These are phyloP conservation scores for Yamadazyma diospyri DNA, from an alignment of 1,139 yeast species.

Conservation along the genomic window DNA sequence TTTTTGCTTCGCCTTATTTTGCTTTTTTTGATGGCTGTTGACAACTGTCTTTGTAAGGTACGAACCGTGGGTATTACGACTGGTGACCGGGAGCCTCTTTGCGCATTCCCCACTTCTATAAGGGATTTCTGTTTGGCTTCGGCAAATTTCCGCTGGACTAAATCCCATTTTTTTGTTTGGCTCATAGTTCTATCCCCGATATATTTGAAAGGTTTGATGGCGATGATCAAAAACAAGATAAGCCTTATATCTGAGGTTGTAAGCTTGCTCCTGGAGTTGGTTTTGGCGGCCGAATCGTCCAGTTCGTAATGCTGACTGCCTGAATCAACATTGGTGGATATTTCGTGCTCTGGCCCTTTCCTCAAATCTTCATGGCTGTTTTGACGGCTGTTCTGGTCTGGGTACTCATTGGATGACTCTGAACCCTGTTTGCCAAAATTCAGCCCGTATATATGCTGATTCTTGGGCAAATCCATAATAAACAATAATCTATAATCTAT, in stretches of 20 bases:
- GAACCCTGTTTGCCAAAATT: no score
- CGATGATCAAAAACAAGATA: constrained; percentile 28
- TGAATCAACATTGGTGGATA: neutral
- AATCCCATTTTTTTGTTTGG: constrained; percentile 37
- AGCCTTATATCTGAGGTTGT: constrained; percentile 27
- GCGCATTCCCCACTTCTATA: neutral
- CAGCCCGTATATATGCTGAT: no score
- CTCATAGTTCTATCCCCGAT: constrained; percentile 31
- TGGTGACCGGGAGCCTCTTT: neutral
- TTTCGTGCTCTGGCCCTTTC: neutral
- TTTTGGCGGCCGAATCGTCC: constrained; percentile 4
- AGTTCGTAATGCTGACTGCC: neutral
- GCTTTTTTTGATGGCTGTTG: constrained; percentile 33
- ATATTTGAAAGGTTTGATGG: constrained; percentile 36
- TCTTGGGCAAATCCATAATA: no score
- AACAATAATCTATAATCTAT: no score
- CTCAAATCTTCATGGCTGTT: no score
- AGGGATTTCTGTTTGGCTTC: constrained; percentile 16
- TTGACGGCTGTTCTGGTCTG: no score
- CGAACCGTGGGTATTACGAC: constrained; percentile 32
- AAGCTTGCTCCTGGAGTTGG: constrained; percentile 23
- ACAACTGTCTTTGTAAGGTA: constrained; percentile 35
- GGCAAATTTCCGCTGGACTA: constrained; percentile 26
- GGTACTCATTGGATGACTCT: no score
- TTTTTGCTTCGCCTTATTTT: constrained; percentile 12